Percentiles rank a stretch among this genome's conserved stretches.
These are phyloP conservation scores for Boletus rubropictus DNA, from an alignment of 768 basidiomycete species.

Conservation along the genomic window DNA sequence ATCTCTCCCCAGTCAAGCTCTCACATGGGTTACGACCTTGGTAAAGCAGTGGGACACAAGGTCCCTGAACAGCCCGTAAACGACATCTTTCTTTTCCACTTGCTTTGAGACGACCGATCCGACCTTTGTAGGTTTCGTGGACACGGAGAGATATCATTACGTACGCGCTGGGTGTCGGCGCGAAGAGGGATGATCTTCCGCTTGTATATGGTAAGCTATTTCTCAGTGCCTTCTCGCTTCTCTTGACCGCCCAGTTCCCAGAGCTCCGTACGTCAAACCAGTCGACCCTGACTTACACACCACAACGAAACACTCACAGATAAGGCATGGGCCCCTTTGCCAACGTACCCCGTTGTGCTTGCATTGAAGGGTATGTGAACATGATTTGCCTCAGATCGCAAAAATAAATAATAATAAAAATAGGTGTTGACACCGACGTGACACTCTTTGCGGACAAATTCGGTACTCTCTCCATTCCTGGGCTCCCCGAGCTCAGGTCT, in stretches of 20 bases:
- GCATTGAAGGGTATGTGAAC: conserved; percentile 51
- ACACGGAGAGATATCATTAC: conserved; percentile 76
- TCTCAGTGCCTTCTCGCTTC: not conserved
- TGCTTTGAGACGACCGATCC: not conserved
- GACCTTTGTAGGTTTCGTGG: conserved; percentile 60
- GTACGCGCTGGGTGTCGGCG: conserved; percentile 78
- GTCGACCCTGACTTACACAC: not conserved
- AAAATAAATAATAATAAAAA: too few relatives aligned
- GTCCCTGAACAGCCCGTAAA: conserved; percentile 50
- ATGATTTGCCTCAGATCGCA: not conserved
- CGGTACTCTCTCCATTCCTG: conserved; percentile 43
- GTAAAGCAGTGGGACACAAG: conserved; percentile 58
- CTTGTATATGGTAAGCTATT: conserved; percentile 61
- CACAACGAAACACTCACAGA: conserved; percentile 33
- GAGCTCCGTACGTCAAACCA: conserved; percentile 43
- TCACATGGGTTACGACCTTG: conserved; percentile 50
- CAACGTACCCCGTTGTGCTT: conserved; percentile 82
- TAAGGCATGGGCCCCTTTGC: conserved; percentile 66
- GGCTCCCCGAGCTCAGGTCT: conserved; percentile 65
- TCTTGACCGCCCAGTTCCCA: conserved; percentile 15
- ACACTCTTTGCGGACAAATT: conserved; percentile 55
- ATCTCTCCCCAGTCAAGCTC: not conserved
- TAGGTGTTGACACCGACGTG: conserved; percentile 59
- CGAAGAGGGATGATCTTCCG: conserved; percentile 64
- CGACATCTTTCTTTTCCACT: conserved; percentile 1